Conservation (phyloP, 176 grass and related monocot genomes). For the Zizania latifolia region DNA sequence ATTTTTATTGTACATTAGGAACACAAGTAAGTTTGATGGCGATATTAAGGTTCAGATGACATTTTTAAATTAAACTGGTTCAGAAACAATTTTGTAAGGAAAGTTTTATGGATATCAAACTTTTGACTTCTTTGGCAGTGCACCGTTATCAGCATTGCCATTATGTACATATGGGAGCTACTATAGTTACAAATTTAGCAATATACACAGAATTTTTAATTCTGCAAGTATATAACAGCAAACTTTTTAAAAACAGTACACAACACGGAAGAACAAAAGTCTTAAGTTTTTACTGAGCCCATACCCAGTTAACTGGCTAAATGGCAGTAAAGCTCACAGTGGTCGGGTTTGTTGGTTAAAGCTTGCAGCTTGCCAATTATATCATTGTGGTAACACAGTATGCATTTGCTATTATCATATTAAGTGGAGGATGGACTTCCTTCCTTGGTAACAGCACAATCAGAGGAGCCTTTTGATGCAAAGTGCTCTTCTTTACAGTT, state of each 20-base stretch:
- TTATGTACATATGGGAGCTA: not conserved
- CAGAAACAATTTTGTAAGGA: not conserved
- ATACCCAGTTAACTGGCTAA: not conserved
- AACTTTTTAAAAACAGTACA: not conserved
- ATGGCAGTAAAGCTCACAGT: not conserved
- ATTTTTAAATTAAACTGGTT: not conserved
- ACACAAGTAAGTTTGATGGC: not conserved
- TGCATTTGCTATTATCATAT: not conserved
- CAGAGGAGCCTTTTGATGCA: not conserved
- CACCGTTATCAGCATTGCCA: not conserved
- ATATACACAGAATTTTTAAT: not conserved
- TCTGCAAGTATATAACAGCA: not conserved
- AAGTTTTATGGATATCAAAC: not conserved
- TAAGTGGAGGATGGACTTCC: not conserved
- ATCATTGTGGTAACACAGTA: not conserved
- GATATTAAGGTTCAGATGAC: not conserved
- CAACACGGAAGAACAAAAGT: not conserved
- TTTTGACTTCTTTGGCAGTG: not conserved
- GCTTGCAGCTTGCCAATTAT: not conserved
- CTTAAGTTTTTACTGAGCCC: not conserved
- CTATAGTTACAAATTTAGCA: not conserved
- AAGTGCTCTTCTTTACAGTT: not conserved
- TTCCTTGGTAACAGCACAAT: not conserved
- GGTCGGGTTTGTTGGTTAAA: not conserved
- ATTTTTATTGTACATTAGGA: not conserved